A percentile compares a stretch with the other conserved stretches of the same genome.
Conservation (phyloP, 1,284 basidiomycete genomes). For the Mycena sp. region DNA sequence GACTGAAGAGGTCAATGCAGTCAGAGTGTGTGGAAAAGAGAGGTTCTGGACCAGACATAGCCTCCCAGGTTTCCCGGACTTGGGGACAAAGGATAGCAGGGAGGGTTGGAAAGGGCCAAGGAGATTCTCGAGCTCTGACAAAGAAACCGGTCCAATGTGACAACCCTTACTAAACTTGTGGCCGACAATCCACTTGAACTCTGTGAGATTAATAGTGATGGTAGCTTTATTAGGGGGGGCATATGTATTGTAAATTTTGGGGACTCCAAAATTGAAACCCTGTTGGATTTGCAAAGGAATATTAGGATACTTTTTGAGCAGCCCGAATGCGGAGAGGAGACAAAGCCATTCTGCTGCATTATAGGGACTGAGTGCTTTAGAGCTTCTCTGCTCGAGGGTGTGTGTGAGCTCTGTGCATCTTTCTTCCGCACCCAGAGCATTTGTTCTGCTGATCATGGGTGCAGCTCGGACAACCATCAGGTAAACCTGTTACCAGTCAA, state of each 20-base stretch:
- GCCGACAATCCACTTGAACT: too few relatives aligned
- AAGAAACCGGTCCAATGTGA: too few relatives aligned
- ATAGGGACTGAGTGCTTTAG: constrained; percentile 36
- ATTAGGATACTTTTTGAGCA: constrained; percentile 26
- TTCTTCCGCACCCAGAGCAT: constrained; percentile 37
- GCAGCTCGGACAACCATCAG: constrained; percentile 15
- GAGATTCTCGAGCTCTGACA: too few relatives aligned
- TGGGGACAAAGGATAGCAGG: too few relatives aligned
- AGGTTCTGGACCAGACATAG: too few relatives aligned
- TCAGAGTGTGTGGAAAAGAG: too few relatives aligned
- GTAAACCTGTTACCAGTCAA: constrained; percentile 30
- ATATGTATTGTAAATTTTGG: constrained; percentile 19
- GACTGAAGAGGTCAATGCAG: too few relatives aligned
- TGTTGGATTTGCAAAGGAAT: constrained; percentile 16
- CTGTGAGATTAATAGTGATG: too few relatives aligned
- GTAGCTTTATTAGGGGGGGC: constrained; percentile 31
- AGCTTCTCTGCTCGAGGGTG: constrained; percentile 39
- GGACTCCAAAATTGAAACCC: constrained; percentile 32
- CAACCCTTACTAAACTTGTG: too few relatives aligned
- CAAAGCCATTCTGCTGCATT: constrained; percentile 32
- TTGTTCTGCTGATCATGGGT: constrained; percentile 17
- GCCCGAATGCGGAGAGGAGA: constrained; percentile 7
- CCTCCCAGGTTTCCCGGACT: too few relatives aligned
- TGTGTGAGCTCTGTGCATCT: constrained; percentile 35
- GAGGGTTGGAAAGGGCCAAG: too few relatives aligned